Conservation (phyloP, 352 stramenopile species). For the Globisporangium viniferum region DNA sequence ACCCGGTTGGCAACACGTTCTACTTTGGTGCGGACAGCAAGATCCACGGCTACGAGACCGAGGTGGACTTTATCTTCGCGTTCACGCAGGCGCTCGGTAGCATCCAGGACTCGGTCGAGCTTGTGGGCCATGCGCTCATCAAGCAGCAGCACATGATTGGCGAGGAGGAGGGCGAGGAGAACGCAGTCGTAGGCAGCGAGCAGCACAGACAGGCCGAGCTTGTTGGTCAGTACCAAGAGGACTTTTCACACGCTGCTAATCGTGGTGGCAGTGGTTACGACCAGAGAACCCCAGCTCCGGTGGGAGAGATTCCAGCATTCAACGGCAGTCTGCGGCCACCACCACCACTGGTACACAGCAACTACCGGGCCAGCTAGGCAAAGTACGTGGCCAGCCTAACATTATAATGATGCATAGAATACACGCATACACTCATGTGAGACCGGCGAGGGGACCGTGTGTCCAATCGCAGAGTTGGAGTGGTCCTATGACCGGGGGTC, state of each 20-base stretch:
- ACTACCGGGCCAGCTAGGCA: not conserved
- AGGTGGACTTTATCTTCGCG: slow-evolving; percentile 55
- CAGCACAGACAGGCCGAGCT: not conserved
- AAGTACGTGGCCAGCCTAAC: too few relatives aligned
- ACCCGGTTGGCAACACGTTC: slow-evolving; percentile 54
- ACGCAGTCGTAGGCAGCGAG: not conserved
- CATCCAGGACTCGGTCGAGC: slow-evolving; percentile 39
- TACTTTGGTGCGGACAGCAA: slow-evolving; percentile 57
- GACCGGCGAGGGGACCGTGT: too few relatives aligned
- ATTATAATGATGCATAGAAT: not conserved
- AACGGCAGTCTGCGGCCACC: not conserved
- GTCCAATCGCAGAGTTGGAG: too few relatives aligned
- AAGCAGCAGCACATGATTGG: slow-evolving; percentile 54
- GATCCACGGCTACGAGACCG: slow-evolving; percentile 54
- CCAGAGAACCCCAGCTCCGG: too few relatives aligned
- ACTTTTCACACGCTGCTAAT: too few relatives aligned
- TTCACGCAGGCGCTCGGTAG: slow-evolving; percentile 39
- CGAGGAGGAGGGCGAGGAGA: slow-evolving; percentile 30
- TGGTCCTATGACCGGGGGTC: too few relatives aligned
- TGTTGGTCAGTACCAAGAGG: too few relatives aligned
- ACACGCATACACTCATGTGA: not conserved
- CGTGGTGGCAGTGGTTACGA: too few relatives aligned
- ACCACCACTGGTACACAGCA: not conserved
- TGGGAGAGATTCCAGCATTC: too few relatives aligned
- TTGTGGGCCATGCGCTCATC: slow-evolving; percentile 59